A percentile compares a stretch with the other conserved stretches of the same genome.
phyloP scores from a whole-genome alignment of 441 rosid genomes.

The Croton setiger region DNA sequence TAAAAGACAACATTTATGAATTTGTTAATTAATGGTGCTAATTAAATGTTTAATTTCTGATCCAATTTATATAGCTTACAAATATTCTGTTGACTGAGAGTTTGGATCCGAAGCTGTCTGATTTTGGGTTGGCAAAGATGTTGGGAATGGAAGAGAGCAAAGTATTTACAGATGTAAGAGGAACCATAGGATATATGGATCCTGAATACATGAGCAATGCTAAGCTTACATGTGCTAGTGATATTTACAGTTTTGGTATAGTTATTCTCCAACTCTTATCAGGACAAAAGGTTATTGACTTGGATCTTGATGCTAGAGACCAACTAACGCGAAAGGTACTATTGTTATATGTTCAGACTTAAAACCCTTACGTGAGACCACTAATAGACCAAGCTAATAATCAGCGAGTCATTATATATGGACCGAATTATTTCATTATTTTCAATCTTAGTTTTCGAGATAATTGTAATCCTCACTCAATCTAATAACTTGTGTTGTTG shows the following conservation, averaged over 20 bases:
- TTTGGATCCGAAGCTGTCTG: conserved; percentile 58
- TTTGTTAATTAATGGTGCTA: neutral
- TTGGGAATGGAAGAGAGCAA: conserved; percentile 65
- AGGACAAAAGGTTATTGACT: conserved; percentile 55
- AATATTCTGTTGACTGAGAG: conserved; percentile 63
- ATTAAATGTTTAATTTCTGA: neutral
- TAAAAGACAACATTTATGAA: too few species aligned
- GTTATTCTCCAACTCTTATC: conserved; percentile 59
- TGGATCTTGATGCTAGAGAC: conserved; percentile 63
- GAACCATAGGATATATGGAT: conserved; percentile 74
- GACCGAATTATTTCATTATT: too few species aligned
- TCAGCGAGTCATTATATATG: too few species aligned
- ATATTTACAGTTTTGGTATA: conserved; percentile 62
- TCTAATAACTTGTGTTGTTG: too few species aligned
- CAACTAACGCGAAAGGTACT: conserved; percentile 64
- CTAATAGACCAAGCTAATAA: too few species aligned
- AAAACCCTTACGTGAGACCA: too few species aligned
- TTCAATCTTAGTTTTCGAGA: too few species aligned
- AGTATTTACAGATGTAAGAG: conserved; percentile 67
- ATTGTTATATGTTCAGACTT: too few species aligned
- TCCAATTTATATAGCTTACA: conserved; percentile 44
- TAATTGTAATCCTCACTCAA: too few species aligned
- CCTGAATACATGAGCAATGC: conserved; percentile 70
- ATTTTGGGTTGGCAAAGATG: conserved; percentile 68
- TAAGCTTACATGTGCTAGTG: conserved; percentile 62